Base-by-base conservation (phyloP, 768 basidiomycete genomes). In the Cyclocybe aegerita region DNA sequence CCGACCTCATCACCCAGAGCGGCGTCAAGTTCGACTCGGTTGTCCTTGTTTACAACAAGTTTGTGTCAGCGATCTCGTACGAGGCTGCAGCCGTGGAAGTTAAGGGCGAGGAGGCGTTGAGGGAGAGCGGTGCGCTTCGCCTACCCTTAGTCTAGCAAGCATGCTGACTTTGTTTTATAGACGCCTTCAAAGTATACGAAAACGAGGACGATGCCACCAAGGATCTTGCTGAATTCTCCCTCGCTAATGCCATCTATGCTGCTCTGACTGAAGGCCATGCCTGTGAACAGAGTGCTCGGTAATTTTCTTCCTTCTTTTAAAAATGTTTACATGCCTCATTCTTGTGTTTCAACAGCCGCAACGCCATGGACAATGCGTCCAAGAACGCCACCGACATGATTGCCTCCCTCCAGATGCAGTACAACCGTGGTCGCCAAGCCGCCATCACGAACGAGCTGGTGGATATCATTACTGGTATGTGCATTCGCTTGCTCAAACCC, bases 291-390 rank as follows among this genome's bases (percentile, higher is more conserved):
- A 91, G 87, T 59, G 86, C 91, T 63, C 90, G 89, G 91, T 93
- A 70, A 65, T 74, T 52, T 9, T 42, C 40, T 1, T 9, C 17
- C 54, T 35, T 54, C 43, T 31, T 30, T 7, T 15, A 23, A 38
- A 4, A 33, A 15, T 15, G 11, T 47, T 4, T 35, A 7, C 32
- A 36, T 43, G 35, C 36, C 9, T 38, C 47, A 52, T 33, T 48
- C 49, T 30, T 37, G 15, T 49, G 50, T 14, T 43, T 58, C 46
- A 3, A 23, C 45, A 86, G 96, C 70, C 88, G 96, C 60, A 98
- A 96, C 60, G 97, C 97, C 64, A 99, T 99, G 97, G 97, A 98
- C 83, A 98, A 93, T 65, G 96, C 96, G 42, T 93, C 95, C 58
- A 99, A 99, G 85, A 98, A 99, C 70, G 97, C 97, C 50, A 75